Evolutionary conservation across 352 stramenopile genomes (phyloP).

Genomic region (Phytophthora megakarya): DNA sequence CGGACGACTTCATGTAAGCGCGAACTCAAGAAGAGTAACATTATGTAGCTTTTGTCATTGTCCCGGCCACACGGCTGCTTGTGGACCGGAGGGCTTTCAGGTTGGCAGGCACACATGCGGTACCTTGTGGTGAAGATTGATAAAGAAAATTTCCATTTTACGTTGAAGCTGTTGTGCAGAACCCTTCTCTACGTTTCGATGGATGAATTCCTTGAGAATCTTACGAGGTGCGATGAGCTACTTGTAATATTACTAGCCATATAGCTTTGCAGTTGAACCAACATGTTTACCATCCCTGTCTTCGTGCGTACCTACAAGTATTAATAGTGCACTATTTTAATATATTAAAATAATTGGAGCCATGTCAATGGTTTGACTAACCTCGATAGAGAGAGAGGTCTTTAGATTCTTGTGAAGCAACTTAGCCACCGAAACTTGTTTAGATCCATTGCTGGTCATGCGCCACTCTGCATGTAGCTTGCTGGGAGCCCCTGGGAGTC

Average conservation of each 20-base stretch:
- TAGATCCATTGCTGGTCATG: too few species aligned
- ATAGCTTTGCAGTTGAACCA: conserved; percentile 24
- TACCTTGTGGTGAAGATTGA: conserved; percentile 37
- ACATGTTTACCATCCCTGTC: conserved; percentile 1
- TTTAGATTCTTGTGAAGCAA: too few species aligned
- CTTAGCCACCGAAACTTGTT: too few species aligned
- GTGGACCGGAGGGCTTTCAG: conserved; percentile 14
- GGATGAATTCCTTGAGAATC: conserved; percentile 11
- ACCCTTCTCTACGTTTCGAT: conserved; percentile 21
- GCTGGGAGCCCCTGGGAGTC: too few species aligned
- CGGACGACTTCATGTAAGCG: conserved; percentile 83
- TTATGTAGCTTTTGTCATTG: conserved; percentile 40
- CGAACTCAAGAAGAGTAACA: conserved; percentile 27
- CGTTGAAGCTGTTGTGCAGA: conserved; percentile 22
- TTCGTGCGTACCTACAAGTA: too few species aligned
- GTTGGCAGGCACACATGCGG: conserved; percentile 12
- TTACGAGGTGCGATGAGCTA: not conserved
- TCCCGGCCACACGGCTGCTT: conserved; percentile 11
- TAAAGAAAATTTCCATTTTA: conserved; percentile 43
- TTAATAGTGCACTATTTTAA: too few species aligned
- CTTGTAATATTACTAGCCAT: not conserved
- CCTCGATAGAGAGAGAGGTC: too few species aligned
- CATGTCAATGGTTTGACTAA: too few species aligned
- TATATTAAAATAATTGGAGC: too few species aligned
- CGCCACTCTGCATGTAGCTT: too few species aligned